Evolutionary conservation across 805 yeast species (phyloP).

Genomic region (Pichia rugopelliculosa): DNA sequence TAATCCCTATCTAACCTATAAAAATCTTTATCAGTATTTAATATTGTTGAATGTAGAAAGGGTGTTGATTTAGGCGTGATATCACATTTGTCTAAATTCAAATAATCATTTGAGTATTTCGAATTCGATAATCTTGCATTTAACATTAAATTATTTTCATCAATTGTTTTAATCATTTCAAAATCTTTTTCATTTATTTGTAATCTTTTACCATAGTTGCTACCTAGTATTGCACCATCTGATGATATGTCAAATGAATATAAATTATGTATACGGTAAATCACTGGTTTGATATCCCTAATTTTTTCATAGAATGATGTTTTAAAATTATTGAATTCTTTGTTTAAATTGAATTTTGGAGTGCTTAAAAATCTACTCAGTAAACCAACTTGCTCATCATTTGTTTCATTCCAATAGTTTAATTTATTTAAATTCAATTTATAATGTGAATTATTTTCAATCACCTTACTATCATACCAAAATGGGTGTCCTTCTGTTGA

Average conservation of each 20-base stretch:
- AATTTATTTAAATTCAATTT: constrained; percentile 18
- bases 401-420: constrained; percentile 4
- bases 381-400: constrained; percentile 1
- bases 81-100: constrained; percentile 14
- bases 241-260: neutral
- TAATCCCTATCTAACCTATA: constrained; percentile 40
- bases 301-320: constrained; percentile 2
- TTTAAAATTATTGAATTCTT: constrained; percentile 13
- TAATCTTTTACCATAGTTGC: neutral
- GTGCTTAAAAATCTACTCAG: neutral
- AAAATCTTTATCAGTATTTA: constrained; percentile 30
- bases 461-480: constrained; percentile 47
- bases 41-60: constrained; percentile 29
- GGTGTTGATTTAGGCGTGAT: neutral
- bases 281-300: neutral
- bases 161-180: neutral
- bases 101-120: constrained; percentile 14
- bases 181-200: neutral
- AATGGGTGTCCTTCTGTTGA: constrained; percentile 91
- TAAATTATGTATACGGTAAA: neutral
- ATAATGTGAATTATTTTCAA: constrained; percentile 1
- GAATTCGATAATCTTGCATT: neutral
- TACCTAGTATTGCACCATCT: neutral
- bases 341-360: constrained; percentile 8
- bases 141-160: neutral